A percentile compares a stretch with the other conserved stretches of the same genome.
phyloP scores from a whole-genome alignment of 495 filamentous ascomycete genomes.

The Pseudomonodictys pantanalensis region DNA sequence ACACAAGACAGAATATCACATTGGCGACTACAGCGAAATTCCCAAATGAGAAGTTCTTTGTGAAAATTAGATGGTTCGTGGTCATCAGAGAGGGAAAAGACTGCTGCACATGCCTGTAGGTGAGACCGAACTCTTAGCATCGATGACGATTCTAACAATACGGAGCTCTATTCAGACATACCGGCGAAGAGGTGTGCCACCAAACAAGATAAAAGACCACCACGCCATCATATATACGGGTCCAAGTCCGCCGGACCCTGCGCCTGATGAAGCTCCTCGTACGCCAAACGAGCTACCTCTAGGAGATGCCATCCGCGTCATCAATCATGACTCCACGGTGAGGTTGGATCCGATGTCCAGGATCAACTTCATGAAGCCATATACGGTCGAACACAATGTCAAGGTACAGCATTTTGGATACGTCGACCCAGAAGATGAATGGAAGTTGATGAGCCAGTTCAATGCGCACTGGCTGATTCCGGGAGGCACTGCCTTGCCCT shows the following conservation, averaged over 20 bases:
- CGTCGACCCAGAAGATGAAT: neutral
- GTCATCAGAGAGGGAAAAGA: slow-evolving; percentile 27
- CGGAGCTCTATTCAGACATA: slow-evolving; percentile 33
- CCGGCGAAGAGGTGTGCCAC: slow-evolving; percentile 21
- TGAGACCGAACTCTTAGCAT: neutral
- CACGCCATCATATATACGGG: slow-evolving; percentile 37
- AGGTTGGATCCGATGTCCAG: slow-evolving; percentile 38
- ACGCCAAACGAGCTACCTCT: neutral
- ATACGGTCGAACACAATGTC: slow-evolving; percentile 51
- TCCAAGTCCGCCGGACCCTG: neutral
- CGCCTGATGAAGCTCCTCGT: neutral
- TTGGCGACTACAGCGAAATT: neutral
- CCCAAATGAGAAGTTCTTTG: slow-evolving; percentile 21
- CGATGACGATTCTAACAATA: neutral
- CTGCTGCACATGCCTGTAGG: slow-evolving; percentile 27
- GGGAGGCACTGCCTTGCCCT: neutral
- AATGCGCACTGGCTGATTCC: slow-evolving; percentile 2
- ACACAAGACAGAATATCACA: slow-evolving; percentile 7
- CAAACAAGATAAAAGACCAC: slow-evolving; percentile 22
- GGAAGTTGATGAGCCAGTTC: slow-evolving; percentile 8
- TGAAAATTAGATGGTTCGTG: slow-evolving; percentile 35
- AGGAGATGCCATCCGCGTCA: slow-evolving; percentile 4
- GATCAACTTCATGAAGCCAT: slow-evolving; percentile 47
- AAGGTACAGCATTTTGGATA: slow-evolving; percentile 45
- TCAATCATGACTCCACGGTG: neutral